Evolutionary conservation across 352 stramenopile genomes (phyloP).

Genomic region (Phytophthora hibernalis): DNA sequence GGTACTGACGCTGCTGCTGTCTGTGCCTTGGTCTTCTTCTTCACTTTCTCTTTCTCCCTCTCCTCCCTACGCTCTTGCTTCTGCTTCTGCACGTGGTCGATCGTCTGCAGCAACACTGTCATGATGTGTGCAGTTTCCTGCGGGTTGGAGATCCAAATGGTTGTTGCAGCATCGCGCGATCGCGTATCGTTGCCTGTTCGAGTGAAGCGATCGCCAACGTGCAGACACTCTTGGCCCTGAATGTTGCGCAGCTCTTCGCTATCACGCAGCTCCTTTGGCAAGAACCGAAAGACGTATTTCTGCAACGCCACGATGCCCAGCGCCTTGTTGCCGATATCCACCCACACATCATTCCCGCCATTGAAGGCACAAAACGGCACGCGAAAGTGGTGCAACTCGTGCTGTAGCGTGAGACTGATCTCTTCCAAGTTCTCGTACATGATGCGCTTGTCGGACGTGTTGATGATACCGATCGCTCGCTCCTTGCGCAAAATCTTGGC

Average conservation of each 20-base stretch:
- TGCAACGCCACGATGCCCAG: conserved; percentile 94
- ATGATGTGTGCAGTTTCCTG: conserved; percentile 96
- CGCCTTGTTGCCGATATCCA: conserved; percentile 97
- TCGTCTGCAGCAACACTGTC: conserved; percentile 88
- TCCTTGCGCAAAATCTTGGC: conserved; percentile 93
- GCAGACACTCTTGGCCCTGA: conserved; percentile 90
- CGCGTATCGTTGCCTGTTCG: conserved; percentile 94
- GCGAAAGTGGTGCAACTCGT: conserved; percentile 73
- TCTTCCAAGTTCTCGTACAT: conserved; percentile 95
- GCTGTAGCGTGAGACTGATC: conserved; percentile 92
- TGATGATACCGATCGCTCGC: conserved; percentile 94
- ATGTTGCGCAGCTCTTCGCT: conserved; percentile 70
- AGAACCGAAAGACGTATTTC: conserved; percentile 78
- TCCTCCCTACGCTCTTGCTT: conserved; percentile 42
- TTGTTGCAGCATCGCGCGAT: conserved; percentile 91
- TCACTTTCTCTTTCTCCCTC: conserved; percentile 21
- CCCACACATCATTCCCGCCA: conserved; percentile 95
- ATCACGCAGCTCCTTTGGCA: conserved; percentile 78
- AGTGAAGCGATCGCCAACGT: conserved; percentile 95
- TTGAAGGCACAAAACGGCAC: conserved; percentile 97
- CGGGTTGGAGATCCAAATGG: conserved; percentile 96
- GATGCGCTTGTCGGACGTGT: conserved; percentile 79
- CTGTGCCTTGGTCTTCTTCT: conserved; percentile 32
- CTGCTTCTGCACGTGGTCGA: conserved; percentile 52
- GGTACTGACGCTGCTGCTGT: conserved; percentile 1